These are phyloP conservation scores for Taxillus chinensis DNA, from an alignment of 164 flowering plant species.

Conservation along the genomic window DNA sequence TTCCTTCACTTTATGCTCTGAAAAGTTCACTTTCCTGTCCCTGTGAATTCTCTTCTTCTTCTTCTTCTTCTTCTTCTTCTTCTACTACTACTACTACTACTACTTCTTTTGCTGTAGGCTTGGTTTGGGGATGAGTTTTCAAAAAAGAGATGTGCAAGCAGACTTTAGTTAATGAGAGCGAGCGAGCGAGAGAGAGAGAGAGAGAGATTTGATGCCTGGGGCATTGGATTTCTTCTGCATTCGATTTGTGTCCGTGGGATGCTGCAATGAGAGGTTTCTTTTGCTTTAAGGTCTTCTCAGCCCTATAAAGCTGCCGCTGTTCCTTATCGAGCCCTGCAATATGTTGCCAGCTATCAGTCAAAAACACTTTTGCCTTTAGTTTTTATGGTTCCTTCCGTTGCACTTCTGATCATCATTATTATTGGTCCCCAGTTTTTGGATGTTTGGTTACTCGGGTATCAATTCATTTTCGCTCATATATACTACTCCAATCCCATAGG, in stretches of 20 bases:
- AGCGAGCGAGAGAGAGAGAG: no score
- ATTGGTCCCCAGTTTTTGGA: slow-evolving; percentile 14
- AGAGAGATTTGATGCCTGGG: slow-evolving; percentile 29
- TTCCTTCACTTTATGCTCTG: slow-evolving; percentile 75
- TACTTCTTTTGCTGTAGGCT: slow-evolving; percentile 17
- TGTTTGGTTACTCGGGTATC: slow-evolving; percentile 17
- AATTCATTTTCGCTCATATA: background rate
- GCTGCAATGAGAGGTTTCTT: slow-evolving; percentile 46
- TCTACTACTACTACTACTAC: no score
- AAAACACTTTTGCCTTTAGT: slow-evolving; percentile 39
- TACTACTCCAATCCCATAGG: no score
- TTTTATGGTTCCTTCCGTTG: slow-evolving; percentile 18
- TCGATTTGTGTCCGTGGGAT: slow-evolving; percentile 39
- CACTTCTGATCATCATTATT: slow-evolving; percentile 1
- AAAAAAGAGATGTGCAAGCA: slow-evolving; percentile 26
- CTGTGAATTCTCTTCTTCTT: slow-evolving; percentile 19
- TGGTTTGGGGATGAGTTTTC: slow-evolving; percentile 32
- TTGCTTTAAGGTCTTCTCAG: slow-evolving; percentile 45
- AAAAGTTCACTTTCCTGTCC: slow-evolving; percentile 80
- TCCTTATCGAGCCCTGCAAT: slow-evolving; percentile 84
- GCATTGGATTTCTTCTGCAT: slow-evolving; percentile 35
- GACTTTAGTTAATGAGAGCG: slow-evolving; percentile 25
- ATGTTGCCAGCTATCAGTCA: slow-evolving; percentile 47
- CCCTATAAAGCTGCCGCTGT: slow-evolving; percentile 83
- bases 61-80: slow-evolving; percentile 5